These are phyloP conservation scores for Trichoderma pleuroti DNA, from an alignment of 2,329 filamentous ascomycete species.

Conservation along the genomic window DNA sequence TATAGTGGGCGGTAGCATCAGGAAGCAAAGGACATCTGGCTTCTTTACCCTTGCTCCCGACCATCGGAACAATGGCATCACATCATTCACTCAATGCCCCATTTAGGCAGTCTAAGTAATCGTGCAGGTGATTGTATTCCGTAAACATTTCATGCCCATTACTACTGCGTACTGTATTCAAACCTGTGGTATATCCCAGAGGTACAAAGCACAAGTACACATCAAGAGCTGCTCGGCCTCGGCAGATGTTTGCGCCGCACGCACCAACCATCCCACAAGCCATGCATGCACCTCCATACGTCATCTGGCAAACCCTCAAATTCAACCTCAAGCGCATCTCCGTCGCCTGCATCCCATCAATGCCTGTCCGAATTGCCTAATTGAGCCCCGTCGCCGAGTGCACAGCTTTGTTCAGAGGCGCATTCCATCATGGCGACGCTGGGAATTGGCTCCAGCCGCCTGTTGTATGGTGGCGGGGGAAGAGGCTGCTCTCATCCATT, in stretches of 20 bases:
- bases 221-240: background rate
- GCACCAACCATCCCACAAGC: slow-evolving; percentile 1
- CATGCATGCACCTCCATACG: slow-evolving; percentile 2
- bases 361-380: slow-evolving; percentile 1
- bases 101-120: background rate
- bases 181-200: background rate
- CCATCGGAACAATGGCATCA: background rate
- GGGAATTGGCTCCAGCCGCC: slow-evolving; percentile 34
- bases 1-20: background rate
- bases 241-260: slow-evolving; percentile 16
- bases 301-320: background rate
- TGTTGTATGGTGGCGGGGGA: slow-evolving; percentile 26
- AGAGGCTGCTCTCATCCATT: slow-evolving; percentile 23
- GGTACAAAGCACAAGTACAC: background rate
- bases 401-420: slow-evolving; percentile 2
- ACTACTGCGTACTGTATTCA: too few relatives aligned
- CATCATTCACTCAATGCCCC: background rate
- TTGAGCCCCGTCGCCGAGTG: slow-evolving; percentile 14
- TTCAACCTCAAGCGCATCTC: background rate
- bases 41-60: slow-evolving; percentile 11
- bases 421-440: slow-evolving; percentile 29
- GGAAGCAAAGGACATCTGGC: slow-evolving; percentile 9
- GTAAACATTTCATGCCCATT: background rate
- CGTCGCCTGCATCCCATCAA: slow-evolving; percentile 6
- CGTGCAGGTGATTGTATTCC: background rate